Conservation (phyloP, 495 filamentous ascomycete species). For the Delitschia confertaspora region DNA sequence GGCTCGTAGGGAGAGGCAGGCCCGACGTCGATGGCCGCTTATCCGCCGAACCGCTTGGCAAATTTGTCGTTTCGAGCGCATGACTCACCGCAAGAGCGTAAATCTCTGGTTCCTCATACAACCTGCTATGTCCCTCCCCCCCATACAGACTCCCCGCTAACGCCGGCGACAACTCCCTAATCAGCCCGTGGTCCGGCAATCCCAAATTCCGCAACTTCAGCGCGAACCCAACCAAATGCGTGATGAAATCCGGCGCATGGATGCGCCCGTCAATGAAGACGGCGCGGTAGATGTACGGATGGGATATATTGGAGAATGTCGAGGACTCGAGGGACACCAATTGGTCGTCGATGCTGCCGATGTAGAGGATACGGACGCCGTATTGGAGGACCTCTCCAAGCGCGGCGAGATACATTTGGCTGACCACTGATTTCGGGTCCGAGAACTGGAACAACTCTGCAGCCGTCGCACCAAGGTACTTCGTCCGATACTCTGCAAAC, state of each 20-base stretch:
- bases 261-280: constrained; percentile 92
- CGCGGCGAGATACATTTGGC: constrained; percentile 68
- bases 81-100: constrained; percentile 81
- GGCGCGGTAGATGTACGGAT: constrained; percentile 87
- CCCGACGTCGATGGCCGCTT: constrained; percentile 11
- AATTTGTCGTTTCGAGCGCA: constrained; percentile 68
- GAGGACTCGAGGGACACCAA: constrained; percentile 86
- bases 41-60: constrained; percentile 11
- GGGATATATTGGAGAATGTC: constrained; percentile 68
- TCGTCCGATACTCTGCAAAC: constrained; percentile 76
- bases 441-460: constrained; percentile 91
- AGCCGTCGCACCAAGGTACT: constrained; percentile 76
- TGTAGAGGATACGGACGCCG: constrained; percentile 72
- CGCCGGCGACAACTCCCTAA: constrained; percentile 79
- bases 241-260: constrained; percentile 87
- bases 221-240: constrained; percentile 85
- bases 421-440: constrained; percentile 66
- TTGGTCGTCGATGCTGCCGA: constrained; percentile 95
- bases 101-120: constrained; percentile 85
- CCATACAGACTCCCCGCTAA: constrained; percentile 85
- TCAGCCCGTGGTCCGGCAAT: constrained; percentile 82
- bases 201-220: constrained; percentile 90
- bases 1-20: constrained; percentile 14
- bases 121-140: constrained; percentile 84
- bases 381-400: constrained; percentile 62